phyloP scores from a whole-genome alignment of 371 early-diverging fungal species.

The Mucor saturninus region DNA sequence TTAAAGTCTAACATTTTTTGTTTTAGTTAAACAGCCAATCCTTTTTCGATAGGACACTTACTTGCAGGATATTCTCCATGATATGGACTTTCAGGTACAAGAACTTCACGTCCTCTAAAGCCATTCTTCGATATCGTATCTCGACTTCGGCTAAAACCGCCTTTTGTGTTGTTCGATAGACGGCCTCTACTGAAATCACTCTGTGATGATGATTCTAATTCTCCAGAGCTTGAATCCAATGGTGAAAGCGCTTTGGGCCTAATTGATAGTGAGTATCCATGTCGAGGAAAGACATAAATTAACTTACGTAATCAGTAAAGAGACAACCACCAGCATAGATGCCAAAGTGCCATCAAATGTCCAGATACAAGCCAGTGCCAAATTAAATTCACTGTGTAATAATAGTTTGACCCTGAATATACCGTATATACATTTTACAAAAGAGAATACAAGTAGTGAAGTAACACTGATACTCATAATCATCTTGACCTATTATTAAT shows the following conservation, averaged over 20 bases:
- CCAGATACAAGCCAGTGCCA: conserved; percentile 19
- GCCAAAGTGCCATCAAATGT: conserved; percentile 26
- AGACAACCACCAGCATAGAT: conserved; percentile 12
- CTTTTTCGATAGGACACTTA: neutral
- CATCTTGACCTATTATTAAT: conserved; percentile 12
- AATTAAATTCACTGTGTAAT: conserved; percentile 2
- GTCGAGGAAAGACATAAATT: neutral
- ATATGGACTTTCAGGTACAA: neutral
- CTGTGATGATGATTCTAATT: conserved; percentile 2
- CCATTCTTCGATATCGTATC: no score
- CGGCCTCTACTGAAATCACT: neutral
- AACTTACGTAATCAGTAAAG: conserved; percentile 22
- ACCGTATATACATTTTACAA: conserved; percentile 24
- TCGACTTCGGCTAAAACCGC: no score
- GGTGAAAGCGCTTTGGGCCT: conserved; percentile 18
- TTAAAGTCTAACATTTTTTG: neutral
- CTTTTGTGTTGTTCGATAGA: neutral
- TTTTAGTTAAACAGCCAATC: neutral
- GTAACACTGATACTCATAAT: conserved; percentile 12
- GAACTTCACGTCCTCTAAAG: neutral
- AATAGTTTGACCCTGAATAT: conserved; percentile 10
- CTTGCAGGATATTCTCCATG: neutral
- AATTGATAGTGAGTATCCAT: neutral
- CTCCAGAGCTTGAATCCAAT: conserved; percentile 1
- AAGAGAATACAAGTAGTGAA: conserved; percentile 13